Base-by-base conservation (phyloP, 371 early-diverging fungal species). In the Gilbertella persicaria region DNA sequence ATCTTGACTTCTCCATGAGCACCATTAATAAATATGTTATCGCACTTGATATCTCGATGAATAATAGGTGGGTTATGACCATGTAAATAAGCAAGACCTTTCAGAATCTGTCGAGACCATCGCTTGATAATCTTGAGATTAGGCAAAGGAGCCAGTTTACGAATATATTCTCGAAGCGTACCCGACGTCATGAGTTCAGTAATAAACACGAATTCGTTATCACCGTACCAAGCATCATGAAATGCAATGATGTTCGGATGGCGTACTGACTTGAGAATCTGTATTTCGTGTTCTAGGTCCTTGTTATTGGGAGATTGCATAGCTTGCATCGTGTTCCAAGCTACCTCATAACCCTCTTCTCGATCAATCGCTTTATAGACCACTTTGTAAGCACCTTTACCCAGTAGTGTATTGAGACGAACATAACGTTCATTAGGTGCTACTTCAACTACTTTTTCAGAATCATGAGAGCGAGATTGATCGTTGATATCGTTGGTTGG, bases 121-220 rank as follows among this genome's bases (percentile, higher is more conserved):
- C 84, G 82, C 58, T 86, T 89, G 45, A 94, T 71, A 20, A 94
- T 85, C 47, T 88, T 90, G 58, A 62, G 75, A 59, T 74, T 89
- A 37, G 82, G 88, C 19, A 83, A 73, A 42, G 80, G 82, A 10
- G 26, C 43, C 16, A 90, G 66, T 43, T 85, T 86, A 26, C 81
- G 86, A 58, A 89, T 84, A 57, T 86, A 83, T 50, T 83, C 82
- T 50, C 85, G 66, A 47, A 90, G 68, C 19, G 93, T 95, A 21
- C 97, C 97, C 4, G 91, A 89, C 2, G 93, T 92, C 95, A 96
- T 96, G 40, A 95, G 77, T 74, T 96, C 97, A 7, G 97, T 95
- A 47, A 96, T 89, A 72, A 95, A 95, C 49, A 85, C 83, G 49
- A 90, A 85, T 53, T 88, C 85, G 20, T 77, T 80, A 47, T 88